These are phyloP conservation scores for Ambispora gerdemannii DNA, from an alignment of 192 early-diverging fungal genomes.

Conservation along the genomic window DNA sequence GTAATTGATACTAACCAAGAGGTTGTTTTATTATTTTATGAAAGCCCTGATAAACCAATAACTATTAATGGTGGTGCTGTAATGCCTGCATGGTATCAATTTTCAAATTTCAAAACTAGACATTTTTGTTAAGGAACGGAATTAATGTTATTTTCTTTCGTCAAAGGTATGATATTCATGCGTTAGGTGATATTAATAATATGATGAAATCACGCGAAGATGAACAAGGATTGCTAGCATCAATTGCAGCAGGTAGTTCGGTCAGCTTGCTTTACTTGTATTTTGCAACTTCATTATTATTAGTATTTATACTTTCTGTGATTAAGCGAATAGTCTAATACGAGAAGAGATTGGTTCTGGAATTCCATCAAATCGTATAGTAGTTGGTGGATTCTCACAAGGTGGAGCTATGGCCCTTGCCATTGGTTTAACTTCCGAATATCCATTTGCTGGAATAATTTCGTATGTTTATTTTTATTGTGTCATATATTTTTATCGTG, in stretches of 20 bases:
- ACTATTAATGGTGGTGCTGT: constrained; percentile 77
- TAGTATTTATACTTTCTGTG: no score
- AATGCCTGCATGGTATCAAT: constrained; percentile 95
- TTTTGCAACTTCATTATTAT: no score
- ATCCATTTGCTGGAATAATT: constrained; percentile 43
- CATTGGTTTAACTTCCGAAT: constrained; percentile 65
- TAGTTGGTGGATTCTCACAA: constrained; percentile 94
- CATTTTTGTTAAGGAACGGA: constrained; percentile 34
- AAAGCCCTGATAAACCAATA: constrained; percentile 53
- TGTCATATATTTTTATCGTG: no score
- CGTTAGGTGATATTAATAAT: constrained; percentile 59
- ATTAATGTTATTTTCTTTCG: background rate
- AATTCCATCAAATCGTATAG: constrained; percentile 78
- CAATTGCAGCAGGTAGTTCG: background rate
- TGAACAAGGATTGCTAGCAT: constrained; percentile 14
- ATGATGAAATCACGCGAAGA: constrained; percentile 47
- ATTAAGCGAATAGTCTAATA: constrained; percentile 36
- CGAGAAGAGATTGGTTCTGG: constrained; percentile 72
- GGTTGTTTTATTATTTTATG: background rate
- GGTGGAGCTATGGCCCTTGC: constrained; percentile 76
- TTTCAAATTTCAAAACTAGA: constrained; percentile 59
- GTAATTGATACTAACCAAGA: background rate
- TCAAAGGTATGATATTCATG: constrained; percentile 24
- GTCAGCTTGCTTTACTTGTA: no score
- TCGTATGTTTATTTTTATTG: constrained; percentile 8